A percentile compares a stretch with the other conserved stretches of the same genome.
Conservation (phyloP, 2,329 filamentous ascomycete species). For the Teratosphaeria zuluensis region DNA sequence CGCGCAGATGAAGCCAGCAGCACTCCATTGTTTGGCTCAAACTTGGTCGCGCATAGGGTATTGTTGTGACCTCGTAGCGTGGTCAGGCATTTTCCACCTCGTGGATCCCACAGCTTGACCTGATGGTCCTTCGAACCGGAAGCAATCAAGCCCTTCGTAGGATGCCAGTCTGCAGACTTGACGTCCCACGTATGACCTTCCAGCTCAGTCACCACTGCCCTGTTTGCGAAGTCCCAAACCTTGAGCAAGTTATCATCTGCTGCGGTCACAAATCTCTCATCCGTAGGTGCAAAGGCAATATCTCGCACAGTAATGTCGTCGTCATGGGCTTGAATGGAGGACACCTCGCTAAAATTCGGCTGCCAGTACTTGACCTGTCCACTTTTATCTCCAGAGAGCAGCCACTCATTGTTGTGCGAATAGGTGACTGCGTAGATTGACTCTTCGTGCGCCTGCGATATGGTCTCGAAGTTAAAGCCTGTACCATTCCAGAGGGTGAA, state of each 20-base stretch:
- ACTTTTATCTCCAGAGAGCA: constrained; percentile 90
- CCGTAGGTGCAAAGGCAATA: constrained; percentile 84
- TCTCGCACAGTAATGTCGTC: constrained; percentile 71
- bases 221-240: constrained; percentile 90
- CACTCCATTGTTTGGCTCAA: constrained; percentile 74
- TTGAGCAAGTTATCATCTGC: constrained; percentile 89
- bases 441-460: constrained; percentile 93
- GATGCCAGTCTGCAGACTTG: constrained; percentile 96
- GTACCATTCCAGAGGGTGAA: constrained; percentile 99
- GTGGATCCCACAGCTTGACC: constrained; percentile 97
- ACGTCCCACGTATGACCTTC: constrained; percentile 97
- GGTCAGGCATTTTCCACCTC: constrained; percentile 70
- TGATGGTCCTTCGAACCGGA: constrained; percentile 96
- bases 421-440: constrained; percentile 76
- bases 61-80: constrained; percentile 97
- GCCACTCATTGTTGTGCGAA: constrained; percentile 93
- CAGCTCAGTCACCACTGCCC: constrained; percentile 70
- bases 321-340: constrained; percentile 82
- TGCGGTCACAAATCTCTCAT: constrained; percentile 91
- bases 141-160: constrained; percentile 83
- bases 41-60: constrained; percentile 84
- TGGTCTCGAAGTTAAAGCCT: constrained; percentile 98
- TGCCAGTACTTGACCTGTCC: constrained; percentile 98
- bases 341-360: constrained; percentile 97
- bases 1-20: constrained; percentile 86